Percentiles rank a stretch among this genome's conserved stretches.
Evolutionary conservation across 1,139 yeast genomes (phyloP).

Genomic region (Saccharomyces hybrid): DNA sequence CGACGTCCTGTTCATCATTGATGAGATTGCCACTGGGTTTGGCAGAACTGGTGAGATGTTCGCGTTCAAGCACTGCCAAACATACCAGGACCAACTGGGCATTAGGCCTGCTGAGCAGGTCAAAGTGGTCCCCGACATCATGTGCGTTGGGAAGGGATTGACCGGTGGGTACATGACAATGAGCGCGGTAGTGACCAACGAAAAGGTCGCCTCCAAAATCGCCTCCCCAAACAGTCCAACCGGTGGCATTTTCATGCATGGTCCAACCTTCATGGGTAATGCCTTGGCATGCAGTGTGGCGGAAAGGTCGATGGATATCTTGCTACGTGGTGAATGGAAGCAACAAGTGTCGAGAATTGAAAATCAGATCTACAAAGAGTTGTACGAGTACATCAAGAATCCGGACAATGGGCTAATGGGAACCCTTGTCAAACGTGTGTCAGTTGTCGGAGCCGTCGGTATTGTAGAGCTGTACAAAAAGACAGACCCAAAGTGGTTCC

Average conservation of each 20-base stretch:
- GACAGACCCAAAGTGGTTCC: conserved; percentile 21
- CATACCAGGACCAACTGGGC: conserved; percentile 10
- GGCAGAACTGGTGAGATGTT: conserved; percentile 32
- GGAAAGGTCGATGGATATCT: conserved; percentile 28
- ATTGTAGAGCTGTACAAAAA: conserved; percentile 24
- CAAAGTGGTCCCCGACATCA: conserved; percentile 30
- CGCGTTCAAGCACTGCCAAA: conserved; percentile 24
- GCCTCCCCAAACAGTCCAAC: conserved; percentile 13
- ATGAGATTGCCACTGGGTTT: conserved; percentile 33
- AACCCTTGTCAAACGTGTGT: conserved; percentile 20
- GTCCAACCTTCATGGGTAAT: conserved; percentile 35
- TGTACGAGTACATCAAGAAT: conserved; percentile 11
- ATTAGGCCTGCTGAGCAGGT: conserved; percentile 10
- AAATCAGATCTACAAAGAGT: conserved; percentile 17
- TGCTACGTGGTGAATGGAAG: conserved; percentile 24
- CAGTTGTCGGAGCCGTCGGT: conserved; percentile 31
- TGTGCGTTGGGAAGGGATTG: conserved; percentile 29
- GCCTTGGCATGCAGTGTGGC: conserved; percentile 34
- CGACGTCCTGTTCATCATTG: conserved; percentile 30
- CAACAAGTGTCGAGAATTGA: conserved; percentile 21
- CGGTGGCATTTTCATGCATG: conserved; percentile 28
- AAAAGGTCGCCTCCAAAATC: conserved; percentile 14
- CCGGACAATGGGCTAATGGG: conserved; percentile 12
- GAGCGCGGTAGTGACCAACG: conserved; percentile 28
- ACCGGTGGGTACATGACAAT: conserved; percentile 32